Conservation (phyloP, 2,329 filamentous ascomycete genomes). For the Paecilomyces sp. region DNA sequence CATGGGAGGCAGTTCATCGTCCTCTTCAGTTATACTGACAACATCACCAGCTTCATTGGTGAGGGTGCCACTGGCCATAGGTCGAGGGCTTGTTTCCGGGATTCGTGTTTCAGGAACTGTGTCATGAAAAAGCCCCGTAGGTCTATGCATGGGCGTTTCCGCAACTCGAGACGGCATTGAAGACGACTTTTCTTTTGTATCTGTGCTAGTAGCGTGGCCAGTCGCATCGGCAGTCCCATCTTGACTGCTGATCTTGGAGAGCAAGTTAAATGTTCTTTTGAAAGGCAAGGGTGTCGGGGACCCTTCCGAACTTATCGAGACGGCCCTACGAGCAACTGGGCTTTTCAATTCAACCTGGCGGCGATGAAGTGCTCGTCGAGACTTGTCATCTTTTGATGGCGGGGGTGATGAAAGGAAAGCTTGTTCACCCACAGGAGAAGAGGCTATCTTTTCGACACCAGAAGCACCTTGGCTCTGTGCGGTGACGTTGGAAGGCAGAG, state of each 20-base stretch:
- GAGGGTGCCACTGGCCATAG: conserved; percentile 15
- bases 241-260: background rate
- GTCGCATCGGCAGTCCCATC: background rate
- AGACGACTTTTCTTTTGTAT: conserved; percentile 21
- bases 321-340: conserved; percentile 3
- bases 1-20: conserved; percentile 29
- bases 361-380: conserved; percentile 3
- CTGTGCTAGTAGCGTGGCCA: background rate
- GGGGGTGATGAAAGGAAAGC: conserved; percentile 18
- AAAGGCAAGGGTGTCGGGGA: conserved; percentile 5
- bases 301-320: conserved; percentile 5
- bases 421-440: conserved; percentile 11
- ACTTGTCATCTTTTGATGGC: conserved; percentile 10
- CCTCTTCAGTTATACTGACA: conserved; percentile 24
- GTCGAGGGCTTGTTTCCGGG: conserved; percentile 31
- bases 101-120: conserved; percentile 26
- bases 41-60: conserved; percentile 13
- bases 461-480: conserved; percentile 1
- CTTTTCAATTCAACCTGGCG: background rate
- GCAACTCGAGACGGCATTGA: conserved; percentile 33
- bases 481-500: background rate
- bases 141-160: conserved; percentile 31
- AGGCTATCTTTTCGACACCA: conserved; percentile 6
- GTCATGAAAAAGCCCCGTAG: conserved; percentile 14
- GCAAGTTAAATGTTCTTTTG: conserved; percentile 6